Conservation (phyloP, 345 rosid species). For the Acer negundo region DNA sequence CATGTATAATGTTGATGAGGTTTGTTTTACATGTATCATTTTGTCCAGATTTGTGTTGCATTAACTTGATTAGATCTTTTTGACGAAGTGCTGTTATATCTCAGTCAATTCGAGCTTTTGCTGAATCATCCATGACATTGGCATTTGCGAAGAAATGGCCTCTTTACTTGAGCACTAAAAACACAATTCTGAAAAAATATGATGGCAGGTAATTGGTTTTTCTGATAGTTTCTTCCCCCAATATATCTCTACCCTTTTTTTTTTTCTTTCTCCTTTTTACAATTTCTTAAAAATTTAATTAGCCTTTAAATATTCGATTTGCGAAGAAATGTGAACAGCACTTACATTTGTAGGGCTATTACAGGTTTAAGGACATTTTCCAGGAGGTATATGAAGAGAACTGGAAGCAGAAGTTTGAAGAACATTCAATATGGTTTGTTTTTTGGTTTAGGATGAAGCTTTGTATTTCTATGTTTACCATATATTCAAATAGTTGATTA, state of each 20-base stretch:
- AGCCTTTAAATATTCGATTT: neutral
- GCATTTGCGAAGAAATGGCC: constrained; percentile 94
- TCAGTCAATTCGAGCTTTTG: constrained; percentile 91
- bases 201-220: constrained; percentile 82
- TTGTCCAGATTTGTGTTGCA: neutral
- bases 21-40: constrained; percentile 27
- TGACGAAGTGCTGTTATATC: constrained; percentile 22
- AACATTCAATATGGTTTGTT: constrained; percentile 81
- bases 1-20: constrained; percentile 98
- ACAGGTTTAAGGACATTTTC: constrained; percentile 96
- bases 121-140: constrained; percentile 89
- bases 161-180: constrained; percentile 92
- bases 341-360: constrained; percentile 21
- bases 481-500: constrained; percentile 11
- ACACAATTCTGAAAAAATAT: constrained; percentile 94
- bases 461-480: neutral
- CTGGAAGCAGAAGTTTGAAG: constrained; percentile 93
- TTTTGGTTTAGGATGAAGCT: constrained; percentile 1
- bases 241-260: neutral
- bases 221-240: neutral
- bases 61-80: constrained; percentile 18
- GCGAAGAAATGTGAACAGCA: constrained; percentile 14
- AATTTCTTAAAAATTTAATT: neutral
- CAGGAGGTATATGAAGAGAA: constrained; percentile 88
- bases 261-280: neutral